Percentiles rank a stretch among this genome's conserved stretches.
Conservation (phyloP, 2,329 filamentous ascomycete genomes). For the Ophiostoma ulmi region DNA sequence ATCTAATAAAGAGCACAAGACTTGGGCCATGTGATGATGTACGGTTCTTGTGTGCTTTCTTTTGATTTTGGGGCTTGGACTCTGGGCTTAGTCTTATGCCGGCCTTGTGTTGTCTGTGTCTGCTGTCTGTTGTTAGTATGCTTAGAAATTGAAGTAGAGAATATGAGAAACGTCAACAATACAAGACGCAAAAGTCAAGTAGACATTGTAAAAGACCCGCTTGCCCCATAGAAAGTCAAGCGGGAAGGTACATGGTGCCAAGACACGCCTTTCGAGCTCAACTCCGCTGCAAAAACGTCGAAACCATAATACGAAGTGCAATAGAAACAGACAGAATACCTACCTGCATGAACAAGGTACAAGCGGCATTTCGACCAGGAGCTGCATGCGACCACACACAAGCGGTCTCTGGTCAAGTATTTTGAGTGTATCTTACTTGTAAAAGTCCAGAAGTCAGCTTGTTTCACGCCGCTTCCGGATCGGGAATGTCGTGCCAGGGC, state of each 20-base stretch:
- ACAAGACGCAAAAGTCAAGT: background rate
- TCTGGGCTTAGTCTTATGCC: background rate
- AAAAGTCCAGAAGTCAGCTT: background rate
- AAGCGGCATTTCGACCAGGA: conserved; percentile 19
- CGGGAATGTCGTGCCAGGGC: conserved; percentile 7
- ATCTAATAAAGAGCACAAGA: background rate
- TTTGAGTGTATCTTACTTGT: background rate
- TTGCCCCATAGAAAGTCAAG: background rate
- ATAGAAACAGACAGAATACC: background rate
- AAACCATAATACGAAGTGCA: background rate
- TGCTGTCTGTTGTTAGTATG: background rate
- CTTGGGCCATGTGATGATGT: background rate
- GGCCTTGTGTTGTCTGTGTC: background rate
- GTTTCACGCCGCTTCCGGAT: conserved; percentile 9
- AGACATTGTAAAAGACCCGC: background rate
- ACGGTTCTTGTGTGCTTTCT: background rate
- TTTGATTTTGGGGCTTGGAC: background rate
- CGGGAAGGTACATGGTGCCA: background rate
- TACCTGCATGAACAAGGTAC: conserved; percentile 20
- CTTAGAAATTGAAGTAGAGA: background rate
- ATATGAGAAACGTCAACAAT: background rate
- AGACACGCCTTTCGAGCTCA: background rate
- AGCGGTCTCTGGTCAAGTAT: background rate
- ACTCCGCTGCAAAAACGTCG: background rate
- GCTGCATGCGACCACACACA: conserved; percentile 12